These are phyloP conservation scores for Chloris gayana DNA, from an alignment of 176 grass and related monocot genomes.

Conservation along the genomic window DNA sequence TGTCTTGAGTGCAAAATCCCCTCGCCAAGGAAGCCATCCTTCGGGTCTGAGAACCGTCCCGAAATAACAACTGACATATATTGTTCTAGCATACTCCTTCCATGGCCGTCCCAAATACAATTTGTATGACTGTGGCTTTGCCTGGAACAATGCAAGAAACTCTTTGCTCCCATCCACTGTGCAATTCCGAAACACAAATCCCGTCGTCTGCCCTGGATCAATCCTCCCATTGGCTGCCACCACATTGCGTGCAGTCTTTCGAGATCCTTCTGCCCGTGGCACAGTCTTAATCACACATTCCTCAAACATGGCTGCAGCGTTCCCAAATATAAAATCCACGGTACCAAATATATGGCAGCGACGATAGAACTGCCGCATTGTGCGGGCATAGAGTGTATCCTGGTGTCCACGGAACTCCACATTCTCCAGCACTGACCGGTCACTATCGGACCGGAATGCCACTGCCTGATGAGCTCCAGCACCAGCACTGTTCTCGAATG, in stretches of 20 bases:
- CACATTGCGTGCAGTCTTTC: conserved; percentile 63
- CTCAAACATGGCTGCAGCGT: conserved; percentile 69
- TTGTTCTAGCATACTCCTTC: conserved; percentile 79
- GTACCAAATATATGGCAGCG: conserved; percentile 66
- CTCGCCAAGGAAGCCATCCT: conserved; percentile 80
- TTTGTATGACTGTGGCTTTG: conserved; percentile 53
- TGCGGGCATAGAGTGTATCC: conserved; percentile 78
- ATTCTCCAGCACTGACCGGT: conserved; percentile 72
- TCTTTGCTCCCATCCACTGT: conserved; percentile 56
- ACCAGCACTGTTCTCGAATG: conserved; percentile 71
- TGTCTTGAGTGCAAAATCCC: conserved; percentile 63
- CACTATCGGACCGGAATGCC: conserved; percentile 75
- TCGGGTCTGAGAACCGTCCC: conserved; percentile 64
- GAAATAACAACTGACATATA: conserved; percentile 68
- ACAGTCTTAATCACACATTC: conserved; percentile 64
- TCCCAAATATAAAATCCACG: conserved; percentile 85
- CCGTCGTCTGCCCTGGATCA: conserved; percentile 72
- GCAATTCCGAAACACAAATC: conserved; percentile 77
- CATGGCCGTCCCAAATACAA: conserved; percentile 86
- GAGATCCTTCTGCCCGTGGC: conserved; percentile 53
- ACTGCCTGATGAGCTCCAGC: conserved; percentile 73
- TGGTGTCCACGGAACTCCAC: conserved; percentile 82
- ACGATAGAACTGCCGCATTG: conserved; percentile 74
- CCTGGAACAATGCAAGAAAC: conserved; percentile 47
- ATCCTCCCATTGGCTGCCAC: conserved; percentile 81